Evolutionary conservation across 2,329 filamentous ascomycete species (phyloP).

Genomic region (Acephala macrosclerotiorum): DNA sequence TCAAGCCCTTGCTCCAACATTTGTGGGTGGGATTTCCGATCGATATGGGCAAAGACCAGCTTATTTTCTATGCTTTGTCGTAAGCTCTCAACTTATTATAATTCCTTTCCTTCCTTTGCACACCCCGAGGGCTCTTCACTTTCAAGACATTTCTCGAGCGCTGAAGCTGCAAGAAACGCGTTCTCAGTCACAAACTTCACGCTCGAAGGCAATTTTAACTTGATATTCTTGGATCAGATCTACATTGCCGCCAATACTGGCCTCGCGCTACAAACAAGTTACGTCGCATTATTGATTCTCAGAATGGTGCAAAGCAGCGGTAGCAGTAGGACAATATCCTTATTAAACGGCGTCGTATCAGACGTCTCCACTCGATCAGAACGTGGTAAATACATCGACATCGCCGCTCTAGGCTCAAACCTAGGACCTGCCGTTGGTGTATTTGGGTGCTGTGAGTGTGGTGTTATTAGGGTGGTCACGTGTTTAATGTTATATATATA

Average conservation of each 20-base stretch:
- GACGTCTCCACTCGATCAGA: slow-evolving; percentile 73
- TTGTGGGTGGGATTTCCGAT: slow-evolving; percentile 62
- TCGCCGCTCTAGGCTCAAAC: slow-evolving; percentile 47
- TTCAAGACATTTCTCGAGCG: neutral
- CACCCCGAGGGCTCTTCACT: neutral
- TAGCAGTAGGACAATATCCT: slow-evolving; percentile 55
- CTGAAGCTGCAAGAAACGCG: neutral
- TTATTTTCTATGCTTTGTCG: slow-evolving; percentile 57
- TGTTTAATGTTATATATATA: no score
- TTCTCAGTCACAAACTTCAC: neutral
- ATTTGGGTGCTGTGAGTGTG: slow-evolving; percentile 41
- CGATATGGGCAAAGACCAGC: slow-evolving; percentile 59
- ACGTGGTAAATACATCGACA: slow-evolving; percentile 57
- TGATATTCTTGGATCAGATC: slow-evolving; percentile 53
- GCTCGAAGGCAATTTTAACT: neutral
- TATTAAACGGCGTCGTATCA: slow-evolving; percentile 70
- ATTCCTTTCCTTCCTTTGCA: neutral
- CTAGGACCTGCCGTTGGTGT: slow-evolving; percentile 50
- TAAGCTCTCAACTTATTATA: neutral
- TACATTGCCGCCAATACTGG: slow-evolving; percentile 63
- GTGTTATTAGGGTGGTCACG: no score
- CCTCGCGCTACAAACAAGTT: slow-evolving; percentile 54
- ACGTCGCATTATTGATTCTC: slow-evolving; percentile 58
- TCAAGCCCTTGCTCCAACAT: slow-evolving; percentile 62
- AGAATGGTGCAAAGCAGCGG: slow-evolving; percentile 66